A percentile compares a stretch with the other conserved stretches of the same genome.
Evolutionary conservation across 495 filamentous ascomycete species (phyloP).

Genomic region (Penicillium nucicola): DNA sequence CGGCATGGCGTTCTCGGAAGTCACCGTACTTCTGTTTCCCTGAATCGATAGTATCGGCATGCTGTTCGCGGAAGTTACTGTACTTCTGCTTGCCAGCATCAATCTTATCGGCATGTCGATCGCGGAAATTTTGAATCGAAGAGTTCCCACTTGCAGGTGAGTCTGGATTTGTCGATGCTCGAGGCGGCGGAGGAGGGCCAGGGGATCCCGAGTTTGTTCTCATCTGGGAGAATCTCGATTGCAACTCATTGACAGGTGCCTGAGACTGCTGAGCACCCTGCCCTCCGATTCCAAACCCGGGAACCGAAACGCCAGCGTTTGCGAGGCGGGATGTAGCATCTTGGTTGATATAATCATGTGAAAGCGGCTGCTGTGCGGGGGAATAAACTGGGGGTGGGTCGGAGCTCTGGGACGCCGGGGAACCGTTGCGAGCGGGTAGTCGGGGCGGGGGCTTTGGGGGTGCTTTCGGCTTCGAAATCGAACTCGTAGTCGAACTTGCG

Average conservation of each 20-base stretch:
- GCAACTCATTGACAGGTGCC: constrained; percentile 60
- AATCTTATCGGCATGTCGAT: constrained; percentile 67
- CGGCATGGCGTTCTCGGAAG: constrained; percentile 36
- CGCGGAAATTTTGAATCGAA: constrained; percentile 60
- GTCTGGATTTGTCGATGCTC: constrained; percentile 44
- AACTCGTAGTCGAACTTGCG: constrained; percentile 29
- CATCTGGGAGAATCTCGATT: constrained; percentile 64
- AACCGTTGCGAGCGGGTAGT: constrained; percentile 65
- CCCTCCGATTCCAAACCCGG: constrained; percentile 70
- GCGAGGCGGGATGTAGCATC: constrained; percentile 64
- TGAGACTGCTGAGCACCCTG: constrained; percentile 7
- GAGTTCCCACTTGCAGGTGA: constrained; percentile 35
- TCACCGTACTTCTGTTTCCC: constrained; percentile 59
- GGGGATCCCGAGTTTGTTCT: constrained; percentile 25
- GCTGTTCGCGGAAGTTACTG: constrained; percentile 59
- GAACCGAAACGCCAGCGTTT: constrained; percentile 77
- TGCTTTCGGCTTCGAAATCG: constrained; percentile 42
- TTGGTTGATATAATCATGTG: constrained; percentile 60
- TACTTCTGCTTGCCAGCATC: constrained; percentile 57
- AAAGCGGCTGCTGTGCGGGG: constrained; percentile 21
- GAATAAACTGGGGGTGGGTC: constrained; percentile 56
- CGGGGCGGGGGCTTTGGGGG: constrained; percentile 60
- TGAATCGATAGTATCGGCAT: constrained; percentile 66
- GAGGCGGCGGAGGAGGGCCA: constrained; percentile 30
- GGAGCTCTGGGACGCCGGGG: constrained; percentile 37